These are phyloP conservation scores for Salmacisia buchloeana DNA, from an alignment of 1,284 basidiomycete genomes.

Conservation along the genomic window DNA sequence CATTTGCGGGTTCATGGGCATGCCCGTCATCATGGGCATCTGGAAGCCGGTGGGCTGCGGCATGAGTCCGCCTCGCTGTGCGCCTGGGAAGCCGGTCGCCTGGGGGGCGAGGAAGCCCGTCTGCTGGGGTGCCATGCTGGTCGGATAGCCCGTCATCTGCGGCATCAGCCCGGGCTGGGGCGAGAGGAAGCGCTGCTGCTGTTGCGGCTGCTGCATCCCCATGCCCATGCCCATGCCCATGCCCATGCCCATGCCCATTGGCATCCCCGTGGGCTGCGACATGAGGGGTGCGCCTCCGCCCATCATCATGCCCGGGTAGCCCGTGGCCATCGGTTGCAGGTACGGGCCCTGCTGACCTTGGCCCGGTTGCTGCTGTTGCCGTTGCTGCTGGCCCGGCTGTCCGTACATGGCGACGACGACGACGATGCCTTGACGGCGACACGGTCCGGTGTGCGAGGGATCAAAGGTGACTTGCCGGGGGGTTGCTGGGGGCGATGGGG, in stretches of 20 bases:
- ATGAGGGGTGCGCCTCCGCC: conserved; percentile 10
- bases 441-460: background rate
- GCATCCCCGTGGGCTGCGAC: conserved; percentile 31
- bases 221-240: conserved; percentile 16
- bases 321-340: background rate
- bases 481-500: no score
- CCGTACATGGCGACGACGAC: background rate
- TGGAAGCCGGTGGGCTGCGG: conserved; percentile 39
- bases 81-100: conserved; percentile 30
- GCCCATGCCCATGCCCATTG: conserved; percentile 11
- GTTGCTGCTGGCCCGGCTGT: conserved; percentile 13
- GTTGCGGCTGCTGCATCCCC: conserved; percentile 17
- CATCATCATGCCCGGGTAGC: conserved; percentile 2
- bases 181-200: conserved; percentile 10
- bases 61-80: conserved; percentile 26
- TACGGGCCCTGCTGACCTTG: background rate
- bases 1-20: conserved; percentile 46
- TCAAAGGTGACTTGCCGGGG: no score
- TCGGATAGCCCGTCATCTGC: conserved; percentile 35
- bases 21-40: conserved; percentile 50
- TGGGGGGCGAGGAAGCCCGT: conserved; percentile 33
- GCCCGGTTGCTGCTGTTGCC: conserved; percentile 21
- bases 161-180: conserved; percentile 20
- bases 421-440: background rate
- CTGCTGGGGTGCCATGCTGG: conserved; percentile 8